phyloP scores from a whole-genome alignment of 1,139 yeast genomes.

The Saccharomycopsis phalli region DNA sequence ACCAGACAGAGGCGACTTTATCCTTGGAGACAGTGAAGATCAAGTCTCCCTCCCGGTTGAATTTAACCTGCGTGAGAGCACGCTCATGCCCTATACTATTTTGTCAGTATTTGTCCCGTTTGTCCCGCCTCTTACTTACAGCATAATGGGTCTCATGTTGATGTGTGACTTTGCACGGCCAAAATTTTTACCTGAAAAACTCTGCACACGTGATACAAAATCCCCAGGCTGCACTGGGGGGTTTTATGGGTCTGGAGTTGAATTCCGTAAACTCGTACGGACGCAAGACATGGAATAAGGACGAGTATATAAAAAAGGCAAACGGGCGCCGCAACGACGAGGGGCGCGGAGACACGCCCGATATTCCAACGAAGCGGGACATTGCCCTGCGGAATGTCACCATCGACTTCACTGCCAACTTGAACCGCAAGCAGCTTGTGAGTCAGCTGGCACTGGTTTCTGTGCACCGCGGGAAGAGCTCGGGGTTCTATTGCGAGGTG shows the following conservation, averaged over 20 bases:
- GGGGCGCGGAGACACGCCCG: slow-evolving; percentile 21
- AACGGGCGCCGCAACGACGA: slow-evolving; percentile 5
- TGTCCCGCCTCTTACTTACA: slow-evolving; percentile 22
- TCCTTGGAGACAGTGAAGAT: slow-evolving; percentile 91
- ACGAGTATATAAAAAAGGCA: slow-evolving; percentile 49
- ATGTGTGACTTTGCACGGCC: neutral
- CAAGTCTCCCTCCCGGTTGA: slow-evolving; percentile 91
- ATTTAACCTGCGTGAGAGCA: slow-evolving; percentile 85
- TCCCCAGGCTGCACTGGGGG: too few species aligned
- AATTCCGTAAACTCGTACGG: slow-evolving; percentile 35
- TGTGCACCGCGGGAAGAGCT: slow-evolving; percentile 50
- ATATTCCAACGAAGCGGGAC: slow-evolving; percentile 20
- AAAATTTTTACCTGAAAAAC: neutral
- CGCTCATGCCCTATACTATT: slow-evolving; percentile 69
- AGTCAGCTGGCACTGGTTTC: slow-evolving; percentile 34
- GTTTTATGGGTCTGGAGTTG: slow-evolving; percentile 4
- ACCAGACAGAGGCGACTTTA: slow-evolving; percentile 86
- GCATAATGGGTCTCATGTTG: slow-evolving; percentile 45
- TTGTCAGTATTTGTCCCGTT: neutral
- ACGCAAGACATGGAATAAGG: slow-evolving; percentile 61
- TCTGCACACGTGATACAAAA: neutral
- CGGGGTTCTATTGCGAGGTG: slow-evolving; percentile 75
- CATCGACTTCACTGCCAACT: slow-evolving; percentile 32
- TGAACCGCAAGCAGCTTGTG: slow-evolving; percentile 39
- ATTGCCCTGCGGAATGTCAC: slow-evolving; percentile 25